Evolutionary conservation across 2,329 filamentous ascomycete genomes (phyloP), one percentile per base, ranked within the genome.

Genomic region (Neonectria punicea): DNA sequence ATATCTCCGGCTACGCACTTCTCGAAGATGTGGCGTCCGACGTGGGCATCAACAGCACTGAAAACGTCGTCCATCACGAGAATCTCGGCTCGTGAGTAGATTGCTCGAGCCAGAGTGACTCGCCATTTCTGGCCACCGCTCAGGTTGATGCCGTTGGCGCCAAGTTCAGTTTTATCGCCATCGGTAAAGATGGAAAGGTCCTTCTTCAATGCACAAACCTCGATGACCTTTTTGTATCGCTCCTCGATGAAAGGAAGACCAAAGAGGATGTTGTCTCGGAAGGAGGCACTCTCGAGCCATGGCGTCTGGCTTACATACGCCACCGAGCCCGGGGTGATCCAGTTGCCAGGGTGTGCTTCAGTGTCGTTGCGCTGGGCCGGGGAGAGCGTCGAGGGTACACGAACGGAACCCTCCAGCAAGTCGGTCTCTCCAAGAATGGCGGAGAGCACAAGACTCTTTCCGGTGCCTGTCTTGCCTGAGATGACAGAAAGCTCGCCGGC

Each of bases 81-180:
- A 67, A 94, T 90, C 0, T 91, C 90, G 1, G 92, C 92, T 14
- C 92, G 85, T 2, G 92, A 94, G 77, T 96, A 96, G 18, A 96
- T 83, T 1, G 93, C 92, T 51, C 93, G 85, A 2, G 93, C 93
- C 70, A 97, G 89, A 0, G 92, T 93, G 34, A 96, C 86, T 57
- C 93, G 87, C 91, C 93, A 94, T 73, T 92, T 89, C 78, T 97
- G 93, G 0, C 93, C 93, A 67, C 93, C 93, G 66, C 90, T 93
- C 7, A 97, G 82, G 70, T 95, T 94, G 71, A 96, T 92, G 7
- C 93, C 93, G 67, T 95, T 94, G 3, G 92, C 91, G 11, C 93
- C 93, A 57, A 97, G 92, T 73, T 94, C 92, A 0, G 93, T 97
- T 51, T 87, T 80, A 71, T 96, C 92, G 4, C 93, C 93, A 73